These are phyloP conservation scores for Fraxinus sp. DNA, from an alignment of 305 asterid genomes.

Conservation along the genomic window DNA sequence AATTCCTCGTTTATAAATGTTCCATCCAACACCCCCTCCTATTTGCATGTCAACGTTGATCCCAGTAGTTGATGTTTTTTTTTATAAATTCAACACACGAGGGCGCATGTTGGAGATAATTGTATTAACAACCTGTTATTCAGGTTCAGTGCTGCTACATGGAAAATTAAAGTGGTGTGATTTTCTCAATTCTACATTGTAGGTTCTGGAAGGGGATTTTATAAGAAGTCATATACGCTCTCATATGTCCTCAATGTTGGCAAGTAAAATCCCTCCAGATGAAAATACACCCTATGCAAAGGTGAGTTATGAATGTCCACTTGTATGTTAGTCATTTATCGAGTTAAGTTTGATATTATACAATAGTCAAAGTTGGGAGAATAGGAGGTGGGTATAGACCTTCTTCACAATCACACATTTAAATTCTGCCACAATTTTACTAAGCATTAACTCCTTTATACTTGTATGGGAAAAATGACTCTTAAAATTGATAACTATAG, in stretches of 20 bases:
- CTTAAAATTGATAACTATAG: neutral
- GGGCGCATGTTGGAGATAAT: neutral
- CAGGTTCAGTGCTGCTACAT: neutral
- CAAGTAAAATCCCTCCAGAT: constrained; percentile 32
- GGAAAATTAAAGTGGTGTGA: neutral
- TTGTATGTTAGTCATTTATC: neutral
- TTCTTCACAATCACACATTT: neutral
- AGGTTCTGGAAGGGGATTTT: constrained; percentile 95
- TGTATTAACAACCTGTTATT: constrained; percentile 1
- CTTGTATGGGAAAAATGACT: neutral
- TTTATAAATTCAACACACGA: neutral
- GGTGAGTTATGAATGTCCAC: constrained; percentile 38
- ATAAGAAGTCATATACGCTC: constrained; percentile 69
- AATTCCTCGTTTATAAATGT: neutral
- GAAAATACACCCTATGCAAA: constrained; percentile 48
- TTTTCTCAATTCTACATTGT: constrained; percentile 25
- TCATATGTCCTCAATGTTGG: constrained; percentile 61
- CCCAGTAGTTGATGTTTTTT: constrained; percentile 2
- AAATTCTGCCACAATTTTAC: neutral
- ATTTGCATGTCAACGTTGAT: neutral
- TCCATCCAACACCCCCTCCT: neutral
- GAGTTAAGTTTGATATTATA: neutral
- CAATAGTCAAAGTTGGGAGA: neutral
- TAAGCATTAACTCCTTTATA: neutral
- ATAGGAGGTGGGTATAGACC: neutral